phyloP scores from a whole-genome alignment of 176 grass and related monocot species.

The Sorghum bicolor region Sorghum_bicolor_NCBIv3 NC_012873.2:60813501-60814000 shows the following conservation, averaged over 20 bases:
- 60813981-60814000: neutral
- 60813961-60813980: conserved; percentile 17
- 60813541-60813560: conserved; percentile 31
- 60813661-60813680: conserved; percentile 27
- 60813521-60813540: neutral
- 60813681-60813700: conserved; percentile 27
- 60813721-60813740: conserved; percentile 30
- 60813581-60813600: conserved; percentile 54
- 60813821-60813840: neutral
- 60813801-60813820: neutral
- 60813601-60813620: conserved; percentile 53
- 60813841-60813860: neutral
- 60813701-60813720: conserved; percentile 32
- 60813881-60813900: neutral
- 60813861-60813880: conserved; percentile 3
- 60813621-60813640: conserved; percentile 57
- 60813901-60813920: neutral
- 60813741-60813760: neutral
- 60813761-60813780: neutral
- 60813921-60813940: neutral
- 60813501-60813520: neutral
- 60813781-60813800: neutral
- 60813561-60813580: conserved; percentile 40
- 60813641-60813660: conserved; percentile 64
- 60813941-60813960: neutral